Base-by-base conservation (phyloP, 2,329 filamentous ascomycete genomes). In the Penicillium polonicum region DNA sequence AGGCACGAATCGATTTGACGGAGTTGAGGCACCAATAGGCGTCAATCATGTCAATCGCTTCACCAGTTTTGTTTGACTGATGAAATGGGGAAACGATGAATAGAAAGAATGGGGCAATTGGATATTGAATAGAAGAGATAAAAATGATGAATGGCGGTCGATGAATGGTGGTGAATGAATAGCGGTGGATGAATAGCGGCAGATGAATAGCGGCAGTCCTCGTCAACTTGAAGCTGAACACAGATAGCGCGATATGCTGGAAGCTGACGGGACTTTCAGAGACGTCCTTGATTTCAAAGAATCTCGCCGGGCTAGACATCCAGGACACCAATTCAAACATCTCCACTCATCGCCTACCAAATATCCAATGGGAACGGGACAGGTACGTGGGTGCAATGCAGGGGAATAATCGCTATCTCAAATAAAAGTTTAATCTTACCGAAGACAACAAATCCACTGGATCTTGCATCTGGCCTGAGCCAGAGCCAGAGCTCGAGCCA, bases 361-460 rank as follows among this genome's bases (percentile, higher is more conserved):
- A 12, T 33, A 31, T 31, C n/a, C 23, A 31, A 44, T 31, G 25
- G 23, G 17, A 19, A 35, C 1, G 8, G 7, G 10, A 45, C 15
- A 27, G 29, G 19, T 36, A 35, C 17, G 27, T 25, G 12, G 21
- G 6, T 41, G 27, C 41, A 38, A 52, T 52, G 27, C 19, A 41
- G 2, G 27, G 31, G 41, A 17, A 31, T 23, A 41, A n/a, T 41
- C 10, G 33, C 23, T 48, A 60, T 46, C 45, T 52, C 10, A 19
- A 33, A 31, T 44, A 46, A 33, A 48, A 43, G 48, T 51, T 51
- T 33, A 58, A 67, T 57, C 77, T 78, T 79, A 83, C 81, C 74
- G 80, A 80, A 60, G 80, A 81, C 49, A 81, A 75, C 60, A 82
- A 74, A 71, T 84, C 82, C 59, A 80, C 60, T 48, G 79, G 79